A percentile compares a stretch with the other conserved stretches of the same genome.
Evolutionary conservation across 225 moss, liverwort and hornwort genomes (phyloP).

Genomic region (Bryoerythrophyllum caledonicum): DNA sequence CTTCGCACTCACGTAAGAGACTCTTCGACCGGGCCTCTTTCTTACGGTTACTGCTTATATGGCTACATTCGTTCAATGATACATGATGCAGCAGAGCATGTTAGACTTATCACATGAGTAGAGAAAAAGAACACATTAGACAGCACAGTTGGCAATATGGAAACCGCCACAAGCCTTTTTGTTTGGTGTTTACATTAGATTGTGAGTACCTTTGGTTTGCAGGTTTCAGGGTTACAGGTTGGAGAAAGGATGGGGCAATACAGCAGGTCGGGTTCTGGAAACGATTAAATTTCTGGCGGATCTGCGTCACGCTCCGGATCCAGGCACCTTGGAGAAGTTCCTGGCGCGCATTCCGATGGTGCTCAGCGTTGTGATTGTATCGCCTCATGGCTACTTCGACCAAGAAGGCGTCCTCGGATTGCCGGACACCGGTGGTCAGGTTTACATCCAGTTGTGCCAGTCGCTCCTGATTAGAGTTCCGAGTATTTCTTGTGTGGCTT

Average conservation of each 20-base stretch:
- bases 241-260: conserved; percentile 81
- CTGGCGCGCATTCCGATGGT: conserved; percentile 65
- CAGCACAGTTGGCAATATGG: too few species aligned
- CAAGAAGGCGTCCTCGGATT: conserved; percentile 73
- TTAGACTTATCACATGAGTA: too few species aligned
- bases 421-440: conserved; percentile 87
- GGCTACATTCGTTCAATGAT: too few species aligned
- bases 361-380: conserved; percentile 67
- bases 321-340: conserved; percentile 61
- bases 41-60: neutral
- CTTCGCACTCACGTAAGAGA: conserved; percentile 48
- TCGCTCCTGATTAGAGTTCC: neutral
- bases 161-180: too few species aligned
- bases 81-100: too few species aligned
- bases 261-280: conserved; percentile 60
- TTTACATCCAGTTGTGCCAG: neutral
- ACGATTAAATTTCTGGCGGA: conserved; percentile 58
- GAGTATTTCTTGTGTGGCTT: too few species aligned
- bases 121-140: too few species aligned
- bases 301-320: conserved; percentile 74
- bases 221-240: conserved; percentile 65
- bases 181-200: neutral
- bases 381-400: conserved; percentile 80
- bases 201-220: neutral
- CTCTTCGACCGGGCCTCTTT: too few species aligned